Conservation (phyloP, 441 rosid genomes). For the Adansonia rubrostipa region DNA sequence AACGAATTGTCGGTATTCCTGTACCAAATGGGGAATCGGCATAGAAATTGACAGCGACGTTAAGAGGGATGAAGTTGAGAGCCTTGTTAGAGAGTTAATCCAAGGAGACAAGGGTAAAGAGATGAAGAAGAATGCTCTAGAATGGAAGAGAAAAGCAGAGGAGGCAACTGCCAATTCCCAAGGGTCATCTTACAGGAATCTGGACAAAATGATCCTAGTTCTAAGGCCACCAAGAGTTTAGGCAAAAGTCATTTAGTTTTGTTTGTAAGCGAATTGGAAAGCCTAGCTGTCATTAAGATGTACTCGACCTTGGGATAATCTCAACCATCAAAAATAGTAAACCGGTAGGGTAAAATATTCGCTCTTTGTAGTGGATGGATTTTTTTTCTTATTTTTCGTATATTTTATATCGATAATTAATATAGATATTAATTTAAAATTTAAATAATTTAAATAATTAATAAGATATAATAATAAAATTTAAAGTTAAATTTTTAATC, state of each 20-base stretch:
- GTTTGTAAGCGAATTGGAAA: neutral
- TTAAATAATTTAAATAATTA: too few relatives aligned
- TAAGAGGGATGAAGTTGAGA: slow-evolving; percentile 41
- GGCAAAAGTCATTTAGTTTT: too few relatives aligned
- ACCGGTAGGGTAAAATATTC: too few relatives aligned
- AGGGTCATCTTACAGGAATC: slow-evolving; percentile 39
- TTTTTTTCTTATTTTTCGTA: too few relatives aligned
- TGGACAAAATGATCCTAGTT: slow-evolving; percentile 36
- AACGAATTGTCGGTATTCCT: slow-evolving; percentile 38
- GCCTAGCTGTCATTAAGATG: too few relatives aligned
- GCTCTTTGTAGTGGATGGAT: too few relatives aligned
- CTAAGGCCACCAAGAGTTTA: slow-evolving; percentile 12
- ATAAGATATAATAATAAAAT: too few relatives aligned
- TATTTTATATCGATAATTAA: too few relatives aligned
- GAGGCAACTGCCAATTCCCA: slow-evolving; percentile 15
- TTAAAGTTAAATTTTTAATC: too few relatives aligned
- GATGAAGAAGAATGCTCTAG: slow-evolving; percentile 43
- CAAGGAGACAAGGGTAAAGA: slow-evolving; percentile 43
- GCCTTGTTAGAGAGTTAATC: slow-evolving; percentile 41
- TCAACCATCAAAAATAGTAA: too few relatives aligned
- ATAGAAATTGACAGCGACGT: slow-evolving; percentile 41
- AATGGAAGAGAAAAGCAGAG: slow-evolving; percentile 39
- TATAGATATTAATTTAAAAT: too few relatives aligned
- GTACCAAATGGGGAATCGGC: slow-evolving; percentile 44
- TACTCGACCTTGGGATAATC: too few relatives aligned